phyloP scores from a whole-genome alignment of 257 asterid species.

The Fraxinus excelsior region DNA sequence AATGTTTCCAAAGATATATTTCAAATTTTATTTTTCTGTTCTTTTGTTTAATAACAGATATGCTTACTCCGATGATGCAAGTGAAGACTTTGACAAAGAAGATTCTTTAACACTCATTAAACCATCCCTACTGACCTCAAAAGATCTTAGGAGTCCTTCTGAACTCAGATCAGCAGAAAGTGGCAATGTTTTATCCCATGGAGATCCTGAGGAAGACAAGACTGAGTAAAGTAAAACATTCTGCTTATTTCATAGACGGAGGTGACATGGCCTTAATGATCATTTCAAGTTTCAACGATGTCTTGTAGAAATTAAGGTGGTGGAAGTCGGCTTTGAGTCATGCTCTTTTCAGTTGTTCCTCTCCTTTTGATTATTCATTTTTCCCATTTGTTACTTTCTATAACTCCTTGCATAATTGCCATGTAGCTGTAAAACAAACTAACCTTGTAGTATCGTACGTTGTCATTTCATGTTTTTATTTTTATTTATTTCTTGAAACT shows the following conservation, averaged over 20 bases:
- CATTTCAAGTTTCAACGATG: conserved; percentile 18
- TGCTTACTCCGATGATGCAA: conserved; percentile 88
- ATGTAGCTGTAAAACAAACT: background rate
- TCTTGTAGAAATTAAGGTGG: conserved; percentile 31
- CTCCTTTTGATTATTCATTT: background rate
- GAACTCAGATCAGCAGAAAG: conserved; percentile 45
- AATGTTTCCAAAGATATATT: background rate
- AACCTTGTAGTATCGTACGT: background rate
- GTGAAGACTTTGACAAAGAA: conserved; percentile 82
- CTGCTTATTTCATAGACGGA: background rate
- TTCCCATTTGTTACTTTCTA: background rate
- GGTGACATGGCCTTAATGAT: background rate
- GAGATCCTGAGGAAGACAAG: conserved; percentile 64
- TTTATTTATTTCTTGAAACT: background rate
- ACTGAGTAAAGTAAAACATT: conserved; percentile 56
- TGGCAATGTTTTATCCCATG: conserved; percentile 38
- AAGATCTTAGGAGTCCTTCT: conserved; percentile 51
- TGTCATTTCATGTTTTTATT: background rate
- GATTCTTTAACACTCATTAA: conserved; percentile 72
- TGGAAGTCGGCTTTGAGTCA: background rate
- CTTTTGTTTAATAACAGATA: conserved; percentile 44
- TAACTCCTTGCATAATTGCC: background rate
- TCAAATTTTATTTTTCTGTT: background rate
- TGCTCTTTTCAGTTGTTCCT: too few relatives aligned
- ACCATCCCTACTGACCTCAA: conserved; percentile 64